A percentile compares a stretch with the other conserved stretches of the same genome.
Evolutionary conservation across 495 filamentous ascomycete species (phyloP).

Genomic region (Neurospora africana): DNA sequence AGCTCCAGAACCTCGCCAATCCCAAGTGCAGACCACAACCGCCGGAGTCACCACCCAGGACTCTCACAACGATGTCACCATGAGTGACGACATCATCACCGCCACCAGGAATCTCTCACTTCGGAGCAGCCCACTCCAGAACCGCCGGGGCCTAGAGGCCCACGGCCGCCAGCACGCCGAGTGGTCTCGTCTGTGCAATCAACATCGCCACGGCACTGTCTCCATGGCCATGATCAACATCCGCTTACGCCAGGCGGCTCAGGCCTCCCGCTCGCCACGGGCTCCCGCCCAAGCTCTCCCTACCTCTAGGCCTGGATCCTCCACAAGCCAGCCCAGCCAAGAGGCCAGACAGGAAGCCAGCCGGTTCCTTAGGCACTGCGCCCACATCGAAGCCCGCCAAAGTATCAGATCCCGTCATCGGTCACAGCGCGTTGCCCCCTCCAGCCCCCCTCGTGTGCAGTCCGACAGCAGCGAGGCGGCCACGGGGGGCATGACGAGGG

Average conservation of each 20-base stretch:
- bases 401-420: no score
- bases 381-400: not conserved
- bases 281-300: not conserved
- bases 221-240: not conserved
- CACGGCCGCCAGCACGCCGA: not conserved
- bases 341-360: no score
- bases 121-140: not conserved
- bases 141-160: not conserved
- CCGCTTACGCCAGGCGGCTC: not conserved
- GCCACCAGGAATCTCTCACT: not conserved
- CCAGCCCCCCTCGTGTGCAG: no score
- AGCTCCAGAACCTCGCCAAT: not conserved
- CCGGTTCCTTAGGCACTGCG: not conserved
- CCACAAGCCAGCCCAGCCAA: not conserved
- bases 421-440: no score
- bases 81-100: not conserved
- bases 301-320: not conserved
- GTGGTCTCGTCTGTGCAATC: not conserved
- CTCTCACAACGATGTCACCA: not conserved
- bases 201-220: not conserved
- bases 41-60: not conserved
- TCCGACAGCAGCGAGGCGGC: no score
- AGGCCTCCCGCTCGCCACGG: no score
- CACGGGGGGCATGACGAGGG: no score
- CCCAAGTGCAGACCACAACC: not conserved